Evolutionary conservation across 345 rosid genomes (phyloP).

Genomic region (Euphorbia tirucalli): DNA sequence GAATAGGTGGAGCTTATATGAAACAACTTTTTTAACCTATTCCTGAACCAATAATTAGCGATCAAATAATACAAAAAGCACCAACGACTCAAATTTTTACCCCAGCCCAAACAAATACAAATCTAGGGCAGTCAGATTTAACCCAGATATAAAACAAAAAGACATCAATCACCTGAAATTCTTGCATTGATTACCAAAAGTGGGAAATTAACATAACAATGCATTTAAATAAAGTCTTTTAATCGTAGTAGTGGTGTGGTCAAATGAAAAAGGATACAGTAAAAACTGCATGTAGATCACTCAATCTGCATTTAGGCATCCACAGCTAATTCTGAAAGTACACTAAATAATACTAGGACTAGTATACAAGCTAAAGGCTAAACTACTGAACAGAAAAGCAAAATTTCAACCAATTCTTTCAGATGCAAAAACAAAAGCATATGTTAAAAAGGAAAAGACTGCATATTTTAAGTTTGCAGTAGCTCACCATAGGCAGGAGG

Average conservation of each 20-base stretch:
- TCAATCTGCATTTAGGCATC: background rate
- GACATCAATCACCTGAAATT: background rate
- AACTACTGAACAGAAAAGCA: background rate
- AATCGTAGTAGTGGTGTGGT: background rate
- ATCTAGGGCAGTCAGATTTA: background rate
- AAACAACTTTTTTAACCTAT: background rate
- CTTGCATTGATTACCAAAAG: background rate
- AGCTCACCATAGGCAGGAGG: conserved; percentile 93
- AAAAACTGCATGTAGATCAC: background rate
- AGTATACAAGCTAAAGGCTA: background rate
- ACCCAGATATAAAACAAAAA: background rate
- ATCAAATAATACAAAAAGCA: background rate
- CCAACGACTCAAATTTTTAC: background rate
- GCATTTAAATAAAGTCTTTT: background rate
- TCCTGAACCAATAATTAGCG: background rate
- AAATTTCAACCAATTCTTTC: background rate
- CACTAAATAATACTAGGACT: background rate
- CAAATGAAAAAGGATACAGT: background rate
- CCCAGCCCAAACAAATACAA: no score
- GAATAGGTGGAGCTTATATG: background rate
- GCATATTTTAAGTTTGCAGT: background rate
- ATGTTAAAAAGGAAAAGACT: background rate
- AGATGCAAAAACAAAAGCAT: background rate
- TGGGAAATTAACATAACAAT: background rate
- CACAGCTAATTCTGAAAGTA: background rate